Evolutionary conservation across 2,329 filamentous ascomycete genomes (phyloP).

Genomic region (Trichophyton simii): DNA sequence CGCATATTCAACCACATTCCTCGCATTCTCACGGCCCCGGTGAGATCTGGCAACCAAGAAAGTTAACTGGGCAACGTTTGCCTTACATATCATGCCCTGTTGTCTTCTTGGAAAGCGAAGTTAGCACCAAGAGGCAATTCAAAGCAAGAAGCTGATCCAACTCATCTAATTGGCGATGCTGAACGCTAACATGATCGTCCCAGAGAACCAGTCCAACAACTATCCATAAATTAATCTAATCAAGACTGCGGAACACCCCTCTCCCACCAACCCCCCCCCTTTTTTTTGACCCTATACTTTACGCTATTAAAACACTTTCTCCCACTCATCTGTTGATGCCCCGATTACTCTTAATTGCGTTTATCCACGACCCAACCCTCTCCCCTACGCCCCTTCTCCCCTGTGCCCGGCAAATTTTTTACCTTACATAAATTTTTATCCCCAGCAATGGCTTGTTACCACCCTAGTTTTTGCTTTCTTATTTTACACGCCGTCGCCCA

Average conservation of each 20-base stretch:
- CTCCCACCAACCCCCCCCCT: not conserved
- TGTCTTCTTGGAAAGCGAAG: too few relatives aligned
- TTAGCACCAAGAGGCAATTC: not conserved
- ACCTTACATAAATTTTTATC: not conserved
- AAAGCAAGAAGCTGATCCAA: slow-evolving; percentile 3
- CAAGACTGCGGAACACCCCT: not conserved
- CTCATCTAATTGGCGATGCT: slow-evolving; percentile 14
- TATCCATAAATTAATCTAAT: slow-evolving; percentile 16
- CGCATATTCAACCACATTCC: not conserved
- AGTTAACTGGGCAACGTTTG: not conserved
- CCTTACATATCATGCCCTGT: not conserved
- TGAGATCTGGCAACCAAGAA: not conserved
- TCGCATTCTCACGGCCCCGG: not conserved
- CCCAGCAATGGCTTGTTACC: not conserved
- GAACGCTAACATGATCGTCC: slow-evolving; percentile 19
- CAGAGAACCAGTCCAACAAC: slow-evolving; percentile 20
- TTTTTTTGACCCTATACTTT: not conserved
- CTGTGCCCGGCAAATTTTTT: not conserved
- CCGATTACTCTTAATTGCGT: slow-evolving; percentile 1
- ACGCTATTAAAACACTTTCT: not conserved
- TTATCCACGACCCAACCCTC: not conserved
- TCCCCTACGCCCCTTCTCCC: not conserved
- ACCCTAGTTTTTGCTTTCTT: not conserved
- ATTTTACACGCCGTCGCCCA: not conserved
- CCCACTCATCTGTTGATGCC: not conserved